Conservation (phyloP, 2,329 filamentous ascomycete genomes). For the Waltergamsia citrina region DNA sequence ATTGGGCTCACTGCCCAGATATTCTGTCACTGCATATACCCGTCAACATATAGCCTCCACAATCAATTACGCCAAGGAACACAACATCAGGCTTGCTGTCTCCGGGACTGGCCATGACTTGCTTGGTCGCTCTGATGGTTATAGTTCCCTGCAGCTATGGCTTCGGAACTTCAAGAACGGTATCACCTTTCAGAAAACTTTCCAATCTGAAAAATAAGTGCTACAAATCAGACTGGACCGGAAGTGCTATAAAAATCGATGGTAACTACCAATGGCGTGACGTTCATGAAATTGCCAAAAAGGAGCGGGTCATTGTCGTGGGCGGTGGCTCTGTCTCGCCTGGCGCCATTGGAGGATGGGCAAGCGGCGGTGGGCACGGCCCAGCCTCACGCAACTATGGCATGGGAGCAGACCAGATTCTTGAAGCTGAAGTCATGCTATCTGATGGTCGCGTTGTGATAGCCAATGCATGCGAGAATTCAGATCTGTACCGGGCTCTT, state of each 20-base stretch:
- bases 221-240: conserved; percentile 16
- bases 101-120: conserved; percentile 34
- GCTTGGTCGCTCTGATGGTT: conserved; percentile 21
- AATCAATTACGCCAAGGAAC: conserved; percentile 22
- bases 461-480: conserved; percentile 20
- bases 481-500: conserved; percentile 27
- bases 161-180: conserved; percentile 18
- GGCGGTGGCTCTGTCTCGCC: conserved; percentile 16
- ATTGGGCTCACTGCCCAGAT: conserved; percentile 12
- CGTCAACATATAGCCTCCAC: conserved; percentile 22
- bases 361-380: conserved; percentile 29
- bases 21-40: conserved; percentile 13
- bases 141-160: conserved; percentile 21
- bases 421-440: conserved; percentile 29
- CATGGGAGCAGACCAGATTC: conserved; percentile 31
- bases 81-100: conserved; percentile 29
- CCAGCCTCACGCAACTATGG: conserved; percentile 27
- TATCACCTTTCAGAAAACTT: conserved; percentile 15
- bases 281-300: conserved; percentile 18
- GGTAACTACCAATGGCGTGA: conserved; percentile 23
- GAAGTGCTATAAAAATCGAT: conserved; percentile 21
- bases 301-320: conserved; percentile 22
- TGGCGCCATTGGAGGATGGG: conserved; percentile 24
- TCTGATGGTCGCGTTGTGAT: conserved; percentile 23
- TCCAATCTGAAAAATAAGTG: conserved; percentile 12